These are phyloP conservation scores for Triglochin maritima DNA, from an alignment of 106 monocot genomes.

Conservation along the genomic window DNA sequence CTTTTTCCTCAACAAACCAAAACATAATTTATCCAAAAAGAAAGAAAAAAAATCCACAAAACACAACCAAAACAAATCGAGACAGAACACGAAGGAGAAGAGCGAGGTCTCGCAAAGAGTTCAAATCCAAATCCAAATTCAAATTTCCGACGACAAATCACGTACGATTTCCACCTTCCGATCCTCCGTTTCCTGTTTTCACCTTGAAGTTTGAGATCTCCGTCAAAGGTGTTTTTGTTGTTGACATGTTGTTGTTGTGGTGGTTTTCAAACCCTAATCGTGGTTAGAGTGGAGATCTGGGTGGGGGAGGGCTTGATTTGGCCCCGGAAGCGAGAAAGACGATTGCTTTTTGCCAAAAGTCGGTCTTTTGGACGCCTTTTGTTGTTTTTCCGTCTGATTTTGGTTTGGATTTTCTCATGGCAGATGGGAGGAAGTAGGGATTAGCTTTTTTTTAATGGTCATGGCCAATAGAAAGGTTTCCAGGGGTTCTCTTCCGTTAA, in stretches of 20 bases:
- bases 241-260: background rate
- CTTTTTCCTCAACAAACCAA: too few species aligned
- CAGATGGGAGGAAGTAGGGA: background rate
- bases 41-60: too few species aligned
- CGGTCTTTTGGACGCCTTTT: background rate
- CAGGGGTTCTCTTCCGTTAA: constrained; percentile 5
- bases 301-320: background rate
- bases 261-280: background rate
- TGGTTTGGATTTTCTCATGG: background rate
- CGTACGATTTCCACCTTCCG: background rate
- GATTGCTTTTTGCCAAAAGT: background rate
- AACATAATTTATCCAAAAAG: too few species aligned
- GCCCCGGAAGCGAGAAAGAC: background rate
- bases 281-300: background rate
- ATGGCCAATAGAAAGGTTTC: constrained; percentile 7
- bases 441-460: background rate
- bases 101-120: background rate
- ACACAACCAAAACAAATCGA: too few species aligned
- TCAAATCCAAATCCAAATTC: background rate
- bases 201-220: background rate
- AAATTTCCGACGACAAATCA: background rate
- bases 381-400: background rate
- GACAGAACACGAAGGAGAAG: background rate
- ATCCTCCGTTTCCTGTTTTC: background rate
- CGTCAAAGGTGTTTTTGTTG: background rate